phyloP scores from a whole-genome alignment of 768 basidiomycete genomes.

The Pisolithus marmoratus region DNA sequence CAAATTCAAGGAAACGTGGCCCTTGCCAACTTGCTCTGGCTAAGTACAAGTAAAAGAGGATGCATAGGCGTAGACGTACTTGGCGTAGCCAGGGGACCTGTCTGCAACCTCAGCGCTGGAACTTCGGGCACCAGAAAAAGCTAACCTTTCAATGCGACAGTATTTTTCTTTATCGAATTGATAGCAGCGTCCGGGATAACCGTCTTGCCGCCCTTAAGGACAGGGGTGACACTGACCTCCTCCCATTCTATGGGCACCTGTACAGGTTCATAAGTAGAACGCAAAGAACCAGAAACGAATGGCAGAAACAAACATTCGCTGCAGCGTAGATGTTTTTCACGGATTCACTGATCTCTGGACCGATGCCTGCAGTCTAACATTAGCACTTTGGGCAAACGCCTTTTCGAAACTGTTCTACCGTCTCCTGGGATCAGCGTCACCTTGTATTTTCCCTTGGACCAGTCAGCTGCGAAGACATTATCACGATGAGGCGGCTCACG shows the following conservation, averaged over 20 bases:
- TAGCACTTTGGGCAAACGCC: conserved; percentile 4
- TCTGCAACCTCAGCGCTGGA: conserved; percentile 7
- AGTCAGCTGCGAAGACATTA: conserved; percentile 3
- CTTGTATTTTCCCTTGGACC: conserved; percentile 82
- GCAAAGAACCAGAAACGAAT: conserved; percentile 2
- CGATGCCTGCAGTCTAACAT: conserved; percentile 66
- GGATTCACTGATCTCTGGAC: conserved; percentile 96
- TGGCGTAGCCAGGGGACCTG: conserved; percentile 94
- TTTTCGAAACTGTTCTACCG: conserved; percentile 44
- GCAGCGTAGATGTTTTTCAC: conserved; percentile 90
- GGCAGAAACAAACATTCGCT: conserved; percentile 55
- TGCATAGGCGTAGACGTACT: conserved; percentile 50
- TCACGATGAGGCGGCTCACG: conserved; percentile 44
- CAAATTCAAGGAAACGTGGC: conserved; percentile 96
- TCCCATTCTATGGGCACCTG: conserved; percentile 99
- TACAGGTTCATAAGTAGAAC: conserved; percentile 7
- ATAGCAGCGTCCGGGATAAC: conserved; percentile 94
- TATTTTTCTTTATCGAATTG: conserved; percentile 90
- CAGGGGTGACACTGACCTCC: conserved; percentile 94
- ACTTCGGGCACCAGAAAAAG: conserved; percentile 1
- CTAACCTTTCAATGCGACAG: conserved; percentile 92
- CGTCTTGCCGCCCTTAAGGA: conserved; percentile 92
- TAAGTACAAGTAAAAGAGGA: conserved; percentile 7
- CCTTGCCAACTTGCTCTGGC: conserved; percentile 80
- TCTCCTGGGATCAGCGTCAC: conserved; percentile 97